These are phyloP conservation scores for Brassica rapa DNA, from an alignment of 345 rosid species.

Conservation along the genomic window DNA sequence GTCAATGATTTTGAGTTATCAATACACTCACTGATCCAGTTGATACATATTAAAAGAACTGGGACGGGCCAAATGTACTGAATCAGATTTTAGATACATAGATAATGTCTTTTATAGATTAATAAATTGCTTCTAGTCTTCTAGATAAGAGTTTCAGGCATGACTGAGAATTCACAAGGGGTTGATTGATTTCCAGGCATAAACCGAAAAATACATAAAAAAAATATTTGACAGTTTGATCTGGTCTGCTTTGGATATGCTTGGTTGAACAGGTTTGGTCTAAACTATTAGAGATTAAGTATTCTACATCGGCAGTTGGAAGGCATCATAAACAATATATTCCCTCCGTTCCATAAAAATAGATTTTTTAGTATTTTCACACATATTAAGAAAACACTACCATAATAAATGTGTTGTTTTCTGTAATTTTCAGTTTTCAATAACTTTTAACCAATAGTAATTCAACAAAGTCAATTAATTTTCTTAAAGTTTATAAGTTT, in stretches of 20 bases:
- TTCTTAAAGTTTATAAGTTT: too few relatives aligned
- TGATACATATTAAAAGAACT: not conserved
- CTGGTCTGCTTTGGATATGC: not conserved
- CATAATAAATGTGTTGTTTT: too few relatives aligned
- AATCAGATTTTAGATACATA: conserved; percentile 5
- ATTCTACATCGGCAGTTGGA: too few relatives aligned
- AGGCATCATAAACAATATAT: too few relatives aligned
- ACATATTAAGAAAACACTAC: too few relatives aligned
- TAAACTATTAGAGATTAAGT: not conserved
- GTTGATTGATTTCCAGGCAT: not conserved
- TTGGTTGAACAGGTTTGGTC: not conserved
- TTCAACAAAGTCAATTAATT: too few relatives aligned
- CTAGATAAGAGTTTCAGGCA: not conserved
- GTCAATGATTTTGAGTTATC: not conserved
- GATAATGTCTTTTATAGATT: not conserved
- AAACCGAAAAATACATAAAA: not conserved
- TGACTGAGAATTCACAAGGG: not conserved
- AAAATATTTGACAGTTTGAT: not conserved
- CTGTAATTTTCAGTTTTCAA: too few relatives aligned
- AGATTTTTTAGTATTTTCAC: too few relatives aligned
- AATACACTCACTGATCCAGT: not conserved
- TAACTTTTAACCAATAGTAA: too few relatives aligned
- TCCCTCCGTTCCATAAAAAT: too few relatives aligned
- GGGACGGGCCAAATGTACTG: not conserved
- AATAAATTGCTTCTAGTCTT: not conserved